Percentiles rank a stretch among this genome's conserved stretches.
Conservation (phyloP, 129 eudicot genomes). For the Centella asiatica region DNA sequence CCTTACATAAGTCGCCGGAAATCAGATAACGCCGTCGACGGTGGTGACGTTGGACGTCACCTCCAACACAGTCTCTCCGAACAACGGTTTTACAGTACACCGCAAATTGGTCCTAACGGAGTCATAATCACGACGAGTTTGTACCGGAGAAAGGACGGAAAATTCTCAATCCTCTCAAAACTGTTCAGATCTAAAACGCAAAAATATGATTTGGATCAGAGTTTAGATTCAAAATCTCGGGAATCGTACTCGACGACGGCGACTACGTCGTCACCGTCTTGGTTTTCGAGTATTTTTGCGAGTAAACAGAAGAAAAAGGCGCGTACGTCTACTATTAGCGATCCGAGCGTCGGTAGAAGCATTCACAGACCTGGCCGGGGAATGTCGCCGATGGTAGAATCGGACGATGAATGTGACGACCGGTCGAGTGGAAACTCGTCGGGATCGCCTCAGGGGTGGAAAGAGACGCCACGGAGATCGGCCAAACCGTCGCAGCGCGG, state of each 20-base stretch:
- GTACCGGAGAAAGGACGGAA: slow-evolving; percentile 17
- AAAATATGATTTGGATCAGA: slow-evolving; percentile 23
- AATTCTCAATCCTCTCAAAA: slow-evolving; percentile 25
- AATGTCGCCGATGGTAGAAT: slow-evolving; percentile 37
- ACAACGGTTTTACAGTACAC: slow-evolving; percentile 44
- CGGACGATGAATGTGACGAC: slow-evolving; percentile 28
- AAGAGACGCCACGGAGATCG: slow-evolving; percentile 50
- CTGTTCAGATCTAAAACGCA: slow-evolving; percentile 58
- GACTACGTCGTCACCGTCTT: slow-evolving; percentile 33
- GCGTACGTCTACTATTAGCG: slow-evolving; percentile 23
- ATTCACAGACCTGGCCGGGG: slow-evolving; percentile 31
- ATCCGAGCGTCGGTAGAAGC: slow-evolving; percentile 5
- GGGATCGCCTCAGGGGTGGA: slow-evolving; percentile 46
- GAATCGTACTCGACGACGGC: slow-evolving; percentile 17
- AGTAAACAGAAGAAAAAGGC: slow-evolving; percentile 34
- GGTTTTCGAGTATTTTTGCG: slow-evolving; percentile 40
- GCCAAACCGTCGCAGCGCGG: slow-evolving; percentile 26
- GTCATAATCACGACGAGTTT: slow-evolving; percentile 7
- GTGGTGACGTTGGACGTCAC: no score
- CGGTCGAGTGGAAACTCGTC: slow-evolving; percentile 46
- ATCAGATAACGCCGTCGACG: slow-evolving; percentile 29
- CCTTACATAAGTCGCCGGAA: slow-evolving; percentile 42
- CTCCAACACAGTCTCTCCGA: slow-evolving; percentile 18
- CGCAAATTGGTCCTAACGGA: slow-evolving; percentile 36
- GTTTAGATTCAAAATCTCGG: slow-evolving; percentile 11